These are phyloP conservation scores for Colletotrichum spaethianum DNA, from an alignment of 2,329 filamentous ascomycete genomes.

Conservation along the genomic window DNA sequence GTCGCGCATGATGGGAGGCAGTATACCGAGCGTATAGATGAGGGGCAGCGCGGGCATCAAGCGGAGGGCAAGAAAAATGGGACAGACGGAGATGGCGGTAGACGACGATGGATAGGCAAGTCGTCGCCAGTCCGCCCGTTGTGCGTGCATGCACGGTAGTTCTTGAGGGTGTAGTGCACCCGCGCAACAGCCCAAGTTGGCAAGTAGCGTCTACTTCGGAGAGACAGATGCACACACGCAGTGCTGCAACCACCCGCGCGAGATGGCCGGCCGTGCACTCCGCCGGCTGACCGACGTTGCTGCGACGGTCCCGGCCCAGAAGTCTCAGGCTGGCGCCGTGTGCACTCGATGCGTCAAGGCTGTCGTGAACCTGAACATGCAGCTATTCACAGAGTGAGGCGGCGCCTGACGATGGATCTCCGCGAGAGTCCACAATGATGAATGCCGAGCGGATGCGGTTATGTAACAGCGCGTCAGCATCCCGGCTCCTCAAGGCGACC, in stretches of 20 bases:
- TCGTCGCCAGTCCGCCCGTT: slow-evolving; percentile 16
- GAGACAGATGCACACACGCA: slow-evolving; percentile 4
- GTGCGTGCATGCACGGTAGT: background rate
- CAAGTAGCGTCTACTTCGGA: slow-evolving; percentile 34
- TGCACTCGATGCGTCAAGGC: slow-evolving; percentile 13
- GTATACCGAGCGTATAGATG: slow-evolving; percentile 17
- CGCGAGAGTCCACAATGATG: slow-evolving; percentile 36
- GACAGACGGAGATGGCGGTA: slow-evolving; percentile 15
- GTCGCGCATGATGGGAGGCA: slow-evolving; percentile 19
- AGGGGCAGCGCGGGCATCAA: slow-evolving; percentile 46
- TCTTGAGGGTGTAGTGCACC: background rate
- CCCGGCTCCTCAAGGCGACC: slow-evolving; percentile 12
- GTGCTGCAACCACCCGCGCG: slow-evolving; percentile 35
- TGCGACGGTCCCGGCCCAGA: slow-evolving; percentile 4
- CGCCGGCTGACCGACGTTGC: slow-evolving; percentile 36
- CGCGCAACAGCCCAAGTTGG: slow-evolving; percentile 6
- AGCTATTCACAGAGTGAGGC: slow-evolving; percentile 38
- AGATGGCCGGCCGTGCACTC: slow-evolving; percentile 37
- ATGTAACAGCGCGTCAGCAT: slow-evolving; percentile 24
- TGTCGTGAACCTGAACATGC: slow-evolving; percentile 27
- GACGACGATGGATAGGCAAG: slow-evolving; percentile 21
- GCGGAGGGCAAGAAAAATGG: slow-evolving; percentile 20
- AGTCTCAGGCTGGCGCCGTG: slow-evolving; percentile 16
- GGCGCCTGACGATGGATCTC: slow-evolving; percentile 17
- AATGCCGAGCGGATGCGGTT: slow-evolving; percentile 34